Conservation (phyloP, 2,329 filamentous ascomycete genomes). For the Leptographium wingfieldii region DNA sequence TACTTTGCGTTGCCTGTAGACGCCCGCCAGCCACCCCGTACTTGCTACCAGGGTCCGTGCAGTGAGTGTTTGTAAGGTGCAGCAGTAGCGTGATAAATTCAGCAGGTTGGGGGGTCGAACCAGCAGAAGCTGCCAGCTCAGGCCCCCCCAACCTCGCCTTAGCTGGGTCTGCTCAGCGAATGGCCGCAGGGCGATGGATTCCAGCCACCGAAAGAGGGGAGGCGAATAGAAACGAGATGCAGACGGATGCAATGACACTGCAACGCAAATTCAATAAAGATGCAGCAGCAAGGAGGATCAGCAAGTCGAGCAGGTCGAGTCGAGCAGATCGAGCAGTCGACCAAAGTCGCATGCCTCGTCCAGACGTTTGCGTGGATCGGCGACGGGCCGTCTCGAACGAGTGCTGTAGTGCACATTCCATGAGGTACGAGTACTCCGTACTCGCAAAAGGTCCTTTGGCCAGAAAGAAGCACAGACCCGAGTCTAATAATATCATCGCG, state of each 20-base stretch:
- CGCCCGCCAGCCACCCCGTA: not conserved
- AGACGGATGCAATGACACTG: not conserved
- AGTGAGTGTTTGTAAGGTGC: not conserved
- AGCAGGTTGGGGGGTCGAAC: not conserved
- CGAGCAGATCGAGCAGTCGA: not conserved
- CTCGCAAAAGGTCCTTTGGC: not conserved
- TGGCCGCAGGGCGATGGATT: not conserved
- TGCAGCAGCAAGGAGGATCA: not conserved
- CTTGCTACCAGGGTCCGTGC: not conserved
- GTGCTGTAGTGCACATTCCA: not conserved
- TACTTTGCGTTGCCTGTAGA: not conserved
- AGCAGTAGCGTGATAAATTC: constrained; percentile 1
- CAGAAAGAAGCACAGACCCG: not conserved
- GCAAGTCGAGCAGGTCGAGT: too few relatives aligned
- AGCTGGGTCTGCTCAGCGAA: not conserved
- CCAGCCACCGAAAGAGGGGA: not conserved
- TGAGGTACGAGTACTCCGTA: not conserved
- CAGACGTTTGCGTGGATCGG: not conserved
- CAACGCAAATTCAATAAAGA: not conserved
- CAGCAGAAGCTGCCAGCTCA: not conserved
- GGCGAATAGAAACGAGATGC: not conserved
- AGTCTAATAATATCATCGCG: not conserved
- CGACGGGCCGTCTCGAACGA: not conserved
- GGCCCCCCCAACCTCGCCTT: not conserved
- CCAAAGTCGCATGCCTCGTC: not conserved